Conservation (phyloP, 805 yeast genomes). For the Teunomyces lycoperdinae region DNA sequence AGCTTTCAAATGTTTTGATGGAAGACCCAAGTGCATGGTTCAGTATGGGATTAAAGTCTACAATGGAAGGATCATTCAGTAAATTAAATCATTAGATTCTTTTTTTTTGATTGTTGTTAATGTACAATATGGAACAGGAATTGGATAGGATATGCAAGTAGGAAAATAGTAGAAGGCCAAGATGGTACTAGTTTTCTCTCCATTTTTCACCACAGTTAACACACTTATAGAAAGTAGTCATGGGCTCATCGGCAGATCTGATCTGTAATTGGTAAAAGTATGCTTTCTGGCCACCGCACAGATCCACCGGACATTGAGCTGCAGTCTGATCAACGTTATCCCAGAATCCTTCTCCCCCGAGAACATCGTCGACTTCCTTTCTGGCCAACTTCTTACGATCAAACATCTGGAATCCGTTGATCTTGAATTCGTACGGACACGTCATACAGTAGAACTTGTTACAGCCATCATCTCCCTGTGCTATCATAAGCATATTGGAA, state of each 20-base stretch:
- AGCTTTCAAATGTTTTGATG: not conserved
- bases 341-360: conserved; percentile 98
- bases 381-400: conserved; percentile 81
- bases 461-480: conserved; percentile 51
- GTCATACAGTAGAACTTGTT: conserved; percentile 85
- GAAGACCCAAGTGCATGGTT: conserved; percentile 13
- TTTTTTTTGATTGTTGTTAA: not conserved
- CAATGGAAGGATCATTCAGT: not conserved
- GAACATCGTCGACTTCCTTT: conserved; percentile 91
- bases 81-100: conserved; percentile 1
- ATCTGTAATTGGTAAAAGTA: conserved; percentile 96
- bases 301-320: conserved; percentile 86
- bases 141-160: not conserved
- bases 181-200: conserved; percentile 74
- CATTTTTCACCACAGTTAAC: conserved; percentile 91
- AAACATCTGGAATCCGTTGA: conserved; percentile 76
- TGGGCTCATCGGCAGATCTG: conserved; percentile 98
- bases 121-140: conserved; percentile 2
- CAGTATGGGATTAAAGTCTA: conserved; percentile 8
- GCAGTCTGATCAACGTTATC: conserved; percentile 96
- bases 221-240: conserved; percentile 97
- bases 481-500: conserved; percentile 80
- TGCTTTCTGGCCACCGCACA: conserved; percentile 86
- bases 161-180: not conserved
- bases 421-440: conserved; percentile 93